phyloP scores from a whole-genome alignment of 371 early-diverging fungal genomes.

The Mortierella sp. region DNA sequence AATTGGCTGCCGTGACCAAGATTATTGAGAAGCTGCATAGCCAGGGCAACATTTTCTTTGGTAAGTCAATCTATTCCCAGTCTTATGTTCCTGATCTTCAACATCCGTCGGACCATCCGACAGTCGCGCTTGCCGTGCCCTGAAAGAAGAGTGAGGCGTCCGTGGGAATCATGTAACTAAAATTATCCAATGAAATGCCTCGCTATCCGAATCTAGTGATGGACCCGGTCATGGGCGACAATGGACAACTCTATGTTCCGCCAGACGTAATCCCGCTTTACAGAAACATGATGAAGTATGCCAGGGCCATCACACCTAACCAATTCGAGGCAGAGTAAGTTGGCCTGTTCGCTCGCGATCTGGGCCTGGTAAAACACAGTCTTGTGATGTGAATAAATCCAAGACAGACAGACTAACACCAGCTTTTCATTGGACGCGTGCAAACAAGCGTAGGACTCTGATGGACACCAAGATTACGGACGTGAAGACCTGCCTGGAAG shows the following conservation, averaged over 20 bases:
- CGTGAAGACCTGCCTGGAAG: conserved; percentile 60
- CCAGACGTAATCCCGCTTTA: conserved; percentile 84
- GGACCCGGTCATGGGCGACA: conserved; percentile 96
- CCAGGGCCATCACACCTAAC: conserved; percentile 91
- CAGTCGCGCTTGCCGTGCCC: too few relatives aligned
- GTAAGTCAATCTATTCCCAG: conserved; percentile 28
- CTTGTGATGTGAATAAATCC: background rate
- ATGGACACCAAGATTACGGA: conserved; percentile 68
- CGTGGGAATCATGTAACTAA: background rate
- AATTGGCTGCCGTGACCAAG: conserved; percentile 67
- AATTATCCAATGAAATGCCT: too few relatives aligned
- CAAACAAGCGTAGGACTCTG: conserved; percentile 58
- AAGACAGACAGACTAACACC: background rate
- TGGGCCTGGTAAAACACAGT: background rate
- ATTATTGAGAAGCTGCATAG: conserved; percentile 63
- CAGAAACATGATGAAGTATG: conserved; percentile 71
- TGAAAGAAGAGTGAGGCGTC: too few relatives aligned
- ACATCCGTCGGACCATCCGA: too few relatives aligned
- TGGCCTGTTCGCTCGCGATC: too few relatives aligned
- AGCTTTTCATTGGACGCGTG: too few relatives aligned
- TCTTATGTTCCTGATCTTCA: too few relatives aligned
- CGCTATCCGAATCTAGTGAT: conserved; percentile 61
- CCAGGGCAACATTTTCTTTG: conserved; percentile 59
- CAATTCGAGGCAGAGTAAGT: conserved; percentile 90
- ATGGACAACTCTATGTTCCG: conserved; percentile 86